These are phyloP conservation scores for Mortierella sp. DNA, from an alignment of 371 early-diverging fungal genomes.

Conservation along the genomic window DNA sequence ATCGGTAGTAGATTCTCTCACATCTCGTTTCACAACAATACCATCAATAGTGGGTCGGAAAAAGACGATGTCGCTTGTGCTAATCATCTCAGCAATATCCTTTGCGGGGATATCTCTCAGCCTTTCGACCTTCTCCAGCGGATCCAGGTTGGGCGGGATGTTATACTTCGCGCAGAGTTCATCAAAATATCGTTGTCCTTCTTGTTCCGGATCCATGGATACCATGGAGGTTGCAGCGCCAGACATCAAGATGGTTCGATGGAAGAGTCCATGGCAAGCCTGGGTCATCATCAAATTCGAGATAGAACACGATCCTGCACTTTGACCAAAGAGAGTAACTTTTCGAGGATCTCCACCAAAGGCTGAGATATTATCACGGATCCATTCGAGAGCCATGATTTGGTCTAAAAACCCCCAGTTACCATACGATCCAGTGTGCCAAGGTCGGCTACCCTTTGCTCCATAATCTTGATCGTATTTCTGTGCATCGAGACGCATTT, in stretches of 20 bases:
- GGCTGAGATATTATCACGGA: constrained; percentile 52
- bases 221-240: neutral
- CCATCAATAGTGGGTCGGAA: constrained; percentile 21
- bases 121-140: constrained; percentile 14
- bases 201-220: neutral
- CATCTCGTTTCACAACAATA: constrained; percentile 11
- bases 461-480: neutral
- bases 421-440: constrained; percentile 24
- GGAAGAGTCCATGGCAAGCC: constrained; percentile 20
- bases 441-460: neutral
- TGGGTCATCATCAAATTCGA: constrained; percentile 14
- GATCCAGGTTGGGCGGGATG: neutral
- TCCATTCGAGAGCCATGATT: constrained; percentile 55
- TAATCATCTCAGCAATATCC: constrained; percentile 6
- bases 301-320: constrained; percentile 54
- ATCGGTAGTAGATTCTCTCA: neutral
- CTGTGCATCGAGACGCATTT: constrained; percentile 16
- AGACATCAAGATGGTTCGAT: constrained; percentile 39
- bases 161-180: constrained; percentile 14
- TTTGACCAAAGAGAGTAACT: constrained; percentile 57
- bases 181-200: constrained; percentile 24
- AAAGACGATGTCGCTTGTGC: neutral
- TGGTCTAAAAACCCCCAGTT: constrained; percentile 59
- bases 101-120: constrained; percentile 8
- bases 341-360: constrained; percentile 57